phyloP scores from a whole-genome alignment of 164 flowering plant species.

The Berberis thunbergii region DNA sequence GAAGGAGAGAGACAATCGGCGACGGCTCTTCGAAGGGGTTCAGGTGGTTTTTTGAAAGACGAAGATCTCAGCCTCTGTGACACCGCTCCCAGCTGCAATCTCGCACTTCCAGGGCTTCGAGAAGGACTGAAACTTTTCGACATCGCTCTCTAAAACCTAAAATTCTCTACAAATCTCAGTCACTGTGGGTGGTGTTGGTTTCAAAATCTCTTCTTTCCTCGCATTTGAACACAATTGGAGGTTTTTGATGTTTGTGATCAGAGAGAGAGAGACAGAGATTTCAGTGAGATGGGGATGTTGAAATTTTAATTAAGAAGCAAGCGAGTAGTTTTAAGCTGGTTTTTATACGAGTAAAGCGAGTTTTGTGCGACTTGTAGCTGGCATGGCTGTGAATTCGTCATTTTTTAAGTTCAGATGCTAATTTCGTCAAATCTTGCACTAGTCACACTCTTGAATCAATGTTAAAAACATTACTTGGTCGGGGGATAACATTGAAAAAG shows the following conservation, averaged over 20 bases:
- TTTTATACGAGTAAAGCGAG: background rate
- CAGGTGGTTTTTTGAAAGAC: conserved; percentile 74
- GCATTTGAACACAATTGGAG: conserved; percentile 3
- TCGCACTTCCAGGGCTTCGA: conserved; percentile 23
- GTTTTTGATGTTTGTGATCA: background rate
- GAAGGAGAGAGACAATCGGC: conserved; percentile 85
- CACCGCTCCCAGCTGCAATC: conserved; percentile 32
- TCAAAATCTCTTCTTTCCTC: background rate
- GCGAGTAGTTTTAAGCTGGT: background rate
- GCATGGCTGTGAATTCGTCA: conserved; percentile 9
- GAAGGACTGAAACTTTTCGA: conserved; percentile 35
- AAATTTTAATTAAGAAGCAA: background rate
- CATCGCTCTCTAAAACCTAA: conserved; percentile 18
- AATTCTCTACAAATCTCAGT: too few relatives aligned
- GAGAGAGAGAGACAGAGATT: background rate
- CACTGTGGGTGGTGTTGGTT: background rate
- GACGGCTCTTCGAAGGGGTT: conserved; percentile 88
- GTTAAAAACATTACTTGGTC: too few relatives aligned
- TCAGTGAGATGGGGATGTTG: conserved; percentile 5
- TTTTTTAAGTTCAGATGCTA: background rate
- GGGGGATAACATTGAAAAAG: too few relatives aligned
- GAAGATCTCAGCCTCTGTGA: conserved; percentile 72
- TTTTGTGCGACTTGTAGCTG: conserved; percentile 9
- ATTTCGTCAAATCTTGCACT: background rate
- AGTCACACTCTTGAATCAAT: too few relatives aligned